Base-by-base conservation (phyloP, 164 flowering plant genomes). In the Tetracentron sinense region DNA sequence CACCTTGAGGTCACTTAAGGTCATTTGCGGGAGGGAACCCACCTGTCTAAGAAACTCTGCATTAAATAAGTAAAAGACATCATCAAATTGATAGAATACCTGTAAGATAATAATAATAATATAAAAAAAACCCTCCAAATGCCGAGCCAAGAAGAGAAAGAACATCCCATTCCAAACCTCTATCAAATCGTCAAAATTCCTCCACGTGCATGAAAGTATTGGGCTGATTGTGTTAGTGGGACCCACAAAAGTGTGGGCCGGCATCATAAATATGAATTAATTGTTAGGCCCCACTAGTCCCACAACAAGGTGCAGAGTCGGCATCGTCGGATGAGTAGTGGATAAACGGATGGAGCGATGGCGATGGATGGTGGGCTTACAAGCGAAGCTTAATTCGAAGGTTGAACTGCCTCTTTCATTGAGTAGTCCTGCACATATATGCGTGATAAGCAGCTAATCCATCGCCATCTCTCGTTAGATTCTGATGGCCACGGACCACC, bases 261-360 rank as follows among this genome's bases (percentile, higher is more conserved):
- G 57, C 50, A 16, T 6, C 26, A 31, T n/a, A 4, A 7, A 0
- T n/a, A 15, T 10, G 31, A 19, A 0, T 17, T 6, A 7, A 22
- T 23, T 8, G 25, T 16, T 19, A 57, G 44, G 62, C 56, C n/a
- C n/a, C n/a, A n/a, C n/a, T n/a, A n/a, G n/a, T n/a, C 31, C 61
- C 15, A 17, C 8, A 38, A 51, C 69, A 22, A 49, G 58, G 56
- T 58, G 63, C 57, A 2, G n/a, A 38, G 69, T 66, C 69, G 47
- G 57, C 69, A 66, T 58, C 69, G 22, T 11, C 21, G 5, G 42
- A 35, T 25, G 31, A 25, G 22, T 25, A 30, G 33, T 2, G 31
- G 56, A 54, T 15, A 30, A 27, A n/a, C 6, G 21, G 46, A 20
- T 16, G n/a, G 38, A 11, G 2, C 6, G 31, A 53, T 53, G 33